Evolutionary conservation across 352 stramenopile species (phyloP).

Genomic region (Globisporangium cederbergense): DNA sequence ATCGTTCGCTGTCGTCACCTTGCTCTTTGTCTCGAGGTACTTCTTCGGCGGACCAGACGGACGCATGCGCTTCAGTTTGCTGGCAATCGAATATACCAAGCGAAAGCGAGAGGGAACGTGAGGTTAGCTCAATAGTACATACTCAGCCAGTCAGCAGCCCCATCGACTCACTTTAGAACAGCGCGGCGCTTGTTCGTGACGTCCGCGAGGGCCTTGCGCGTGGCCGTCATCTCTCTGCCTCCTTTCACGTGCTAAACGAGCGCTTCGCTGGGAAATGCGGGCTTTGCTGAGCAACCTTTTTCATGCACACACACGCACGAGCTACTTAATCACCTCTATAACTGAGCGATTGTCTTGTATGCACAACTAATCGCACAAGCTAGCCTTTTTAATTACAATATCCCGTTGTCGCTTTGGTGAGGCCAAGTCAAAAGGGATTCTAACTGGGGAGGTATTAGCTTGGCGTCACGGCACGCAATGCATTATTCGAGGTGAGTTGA

Average conservation of each 20-base stretch:
- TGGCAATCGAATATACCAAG: neutral
- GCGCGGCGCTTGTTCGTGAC: conserved; percentile 5
- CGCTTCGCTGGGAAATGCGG: conserved; percentile 1
- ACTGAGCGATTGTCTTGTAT: too few species aligned
- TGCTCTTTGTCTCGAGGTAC: neutral
- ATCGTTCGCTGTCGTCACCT: neutral
- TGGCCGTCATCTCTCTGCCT: neutral
- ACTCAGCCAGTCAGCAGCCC: neutral
- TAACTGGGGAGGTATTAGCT: too few species aligned
- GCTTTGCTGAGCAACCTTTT: neutral
- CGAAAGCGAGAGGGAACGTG: neutral
- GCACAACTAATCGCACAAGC: too few species aligned
- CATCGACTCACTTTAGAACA: neutral
- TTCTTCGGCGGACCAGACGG: neutral
- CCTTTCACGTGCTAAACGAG: neutral
- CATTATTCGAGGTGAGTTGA: conserved; percentile 1
- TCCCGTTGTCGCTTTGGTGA: too few species aligned
- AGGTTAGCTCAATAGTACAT: neutral
- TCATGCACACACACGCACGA: too few species aligned
- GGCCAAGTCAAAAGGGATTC: too few species aligned
- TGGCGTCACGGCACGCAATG: neutral
- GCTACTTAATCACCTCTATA: too few species aligned
- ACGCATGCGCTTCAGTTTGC: neutral
- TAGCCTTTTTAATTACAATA: too few species aligned
- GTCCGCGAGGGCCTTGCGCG: neutral